Conservation (phyloP, 2,329 filamentous ascomycete genomes). For the Pseudogymnoascus sp. region DNA sequence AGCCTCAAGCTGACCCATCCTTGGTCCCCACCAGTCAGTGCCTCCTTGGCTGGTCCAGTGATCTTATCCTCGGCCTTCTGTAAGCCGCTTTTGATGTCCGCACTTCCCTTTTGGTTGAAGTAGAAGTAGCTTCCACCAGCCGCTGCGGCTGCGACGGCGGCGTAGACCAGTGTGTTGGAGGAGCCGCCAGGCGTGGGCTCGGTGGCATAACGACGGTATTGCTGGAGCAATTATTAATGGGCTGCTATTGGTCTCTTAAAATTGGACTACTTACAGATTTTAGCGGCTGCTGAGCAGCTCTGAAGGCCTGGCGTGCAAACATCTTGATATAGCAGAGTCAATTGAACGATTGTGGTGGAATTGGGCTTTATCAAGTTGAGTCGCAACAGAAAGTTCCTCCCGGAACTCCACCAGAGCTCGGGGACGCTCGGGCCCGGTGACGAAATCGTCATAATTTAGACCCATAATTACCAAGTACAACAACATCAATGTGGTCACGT, state of each 20-base stretch:
- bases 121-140: conserved; percentile 54
- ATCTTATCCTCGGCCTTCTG: conserved; percentile 51
- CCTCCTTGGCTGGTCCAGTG: conserved; percentile 35
- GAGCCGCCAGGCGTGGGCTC: conserved; percentile 40
- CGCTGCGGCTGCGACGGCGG: conserved; percentile 50
- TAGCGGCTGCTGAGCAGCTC: conserved; percentile 53
- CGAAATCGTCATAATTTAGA: background rate
- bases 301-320: conserved; percentile 60
- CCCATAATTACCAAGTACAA: background rate
- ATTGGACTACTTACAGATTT: conserved; percentile 47
- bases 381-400: conserved; percentile 2
- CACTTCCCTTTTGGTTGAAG: conserved; percentile 39
- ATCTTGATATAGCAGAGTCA: conserved; percentile 38
- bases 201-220: conserved; percentile 68
- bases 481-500: background rate
- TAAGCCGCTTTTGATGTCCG: conserved; percentile 45
- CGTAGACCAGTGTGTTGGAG: conserved; percentile 54
- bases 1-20: conserved; percentile 80
- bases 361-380: background rate
- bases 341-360: conserved; percentile 8
- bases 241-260: conserved; percentile 12
- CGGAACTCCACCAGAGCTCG: background rate
- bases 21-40: conserved; percentile 79
- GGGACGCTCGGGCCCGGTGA: conserved; percentile 7
- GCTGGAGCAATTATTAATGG: conserved; percentile 34